Evolutionary conservation across 2,329 filamentous ascomycete species (phyloP).

Genomic region (Furcasterigmium furcatum): DNA sequence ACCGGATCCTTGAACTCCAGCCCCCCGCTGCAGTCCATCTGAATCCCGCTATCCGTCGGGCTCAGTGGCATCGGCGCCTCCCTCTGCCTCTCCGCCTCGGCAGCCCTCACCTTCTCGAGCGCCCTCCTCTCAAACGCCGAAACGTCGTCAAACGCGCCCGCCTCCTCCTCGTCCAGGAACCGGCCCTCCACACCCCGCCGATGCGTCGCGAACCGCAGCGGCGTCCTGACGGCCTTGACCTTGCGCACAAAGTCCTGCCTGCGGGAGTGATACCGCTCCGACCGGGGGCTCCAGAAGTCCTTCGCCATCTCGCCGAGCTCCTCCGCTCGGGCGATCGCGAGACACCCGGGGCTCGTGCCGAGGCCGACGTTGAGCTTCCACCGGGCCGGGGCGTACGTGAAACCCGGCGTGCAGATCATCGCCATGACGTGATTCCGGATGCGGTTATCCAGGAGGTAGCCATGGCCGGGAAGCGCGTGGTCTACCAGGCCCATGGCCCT

Average conservation of each 20-base stretch:
- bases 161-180: conserved; percentile 30
- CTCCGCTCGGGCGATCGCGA: conserved; percentile 26
- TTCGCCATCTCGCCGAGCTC: conserved; percentile 37
- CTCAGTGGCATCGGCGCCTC: not conserved
- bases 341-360: too few relatives aligned
- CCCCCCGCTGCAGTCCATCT: too few relatives aligned
- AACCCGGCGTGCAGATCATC: conserved; percentile 18
- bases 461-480: conserved; percentile 29
- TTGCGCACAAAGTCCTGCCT: conserved; percentile 36
- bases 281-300: conserved; percentile 36
- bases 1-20: not conserved
- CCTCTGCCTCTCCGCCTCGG: not conserved
- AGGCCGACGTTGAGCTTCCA: conserved; percentile 33
- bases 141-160: conserved; percentile 29
- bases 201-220: conserved; percentile 34
- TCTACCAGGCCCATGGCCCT: conserved; percentile 32
- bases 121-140: conserved; percentile 15
- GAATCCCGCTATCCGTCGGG: not conserved
- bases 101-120: not conserved
- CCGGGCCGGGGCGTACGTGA: conserved; percentile 7
- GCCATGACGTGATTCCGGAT: conserved; percentile 28
- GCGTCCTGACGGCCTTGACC: conserved; percentile 28
- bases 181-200: conserved; percentile 17
- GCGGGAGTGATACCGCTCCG: conserved; percentile 30
- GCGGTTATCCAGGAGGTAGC: conserved; percentile 25